phyloP scores from a whole-genome alignment of 306 rosid genomes.

The Dryas octopetala region DNA sequence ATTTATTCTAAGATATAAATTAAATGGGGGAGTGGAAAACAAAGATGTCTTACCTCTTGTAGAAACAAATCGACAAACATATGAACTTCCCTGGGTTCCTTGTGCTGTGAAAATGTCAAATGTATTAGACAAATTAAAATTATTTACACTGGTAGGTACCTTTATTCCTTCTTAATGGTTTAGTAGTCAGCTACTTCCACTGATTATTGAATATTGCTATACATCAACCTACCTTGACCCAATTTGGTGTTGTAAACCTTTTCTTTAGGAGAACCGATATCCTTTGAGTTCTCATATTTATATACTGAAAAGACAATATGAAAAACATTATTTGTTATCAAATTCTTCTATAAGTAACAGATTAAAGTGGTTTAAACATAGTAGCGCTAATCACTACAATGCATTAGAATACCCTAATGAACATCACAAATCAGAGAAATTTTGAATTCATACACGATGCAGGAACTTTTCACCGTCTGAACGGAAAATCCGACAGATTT shows the following conservation, averaged over 20 bases:
- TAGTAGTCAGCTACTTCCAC: not conserved
- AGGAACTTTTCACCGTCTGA: constrained; percentile 82
- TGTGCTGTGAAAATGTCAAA: constrained; percentile 63
- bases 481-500: constrained; percentile 71
- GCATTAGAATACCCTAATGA: not conserved
- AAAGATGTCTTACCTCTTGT: constrained; percentile 68
- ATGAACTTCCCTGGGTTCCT: constrained; percentile 98
- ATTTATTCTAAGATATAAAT: constrained; percentile 14
- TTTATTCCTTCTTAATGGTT: constrained; percentile 4
- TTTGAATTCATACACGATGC: constrained; percentile 59
- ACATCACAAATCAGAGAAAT: constrained; percentile 20
- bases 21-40: constrained; percentile 7
- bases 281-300: constrained; percentile 78
- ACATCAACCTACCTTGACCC: constrained; percentile 74
- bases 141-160: constrained; percentile 16
- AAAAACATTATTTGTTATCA: not conserved
- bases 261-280: constrained; percentile 80
- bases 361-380: not conserved
- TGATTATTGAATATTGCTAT: constrained; percentile 13
- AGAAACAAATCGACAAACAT: constrained; percentile 92
- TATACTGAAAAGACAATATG: constrained; percentile 57
- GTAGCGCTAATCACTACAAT: not conserved
- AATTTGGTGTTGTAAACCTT: constrained; percentile 87
- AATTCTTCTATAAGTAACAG: not conserved
- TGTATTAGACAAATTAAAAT: constrained; percentile 22